A percentile compares a stretch with the other conserved stretches of the same genome.
phyloP scores from a whole-genome alignment of 1,139 yeast genomes.

The Geotrichum candidum region DNA sequence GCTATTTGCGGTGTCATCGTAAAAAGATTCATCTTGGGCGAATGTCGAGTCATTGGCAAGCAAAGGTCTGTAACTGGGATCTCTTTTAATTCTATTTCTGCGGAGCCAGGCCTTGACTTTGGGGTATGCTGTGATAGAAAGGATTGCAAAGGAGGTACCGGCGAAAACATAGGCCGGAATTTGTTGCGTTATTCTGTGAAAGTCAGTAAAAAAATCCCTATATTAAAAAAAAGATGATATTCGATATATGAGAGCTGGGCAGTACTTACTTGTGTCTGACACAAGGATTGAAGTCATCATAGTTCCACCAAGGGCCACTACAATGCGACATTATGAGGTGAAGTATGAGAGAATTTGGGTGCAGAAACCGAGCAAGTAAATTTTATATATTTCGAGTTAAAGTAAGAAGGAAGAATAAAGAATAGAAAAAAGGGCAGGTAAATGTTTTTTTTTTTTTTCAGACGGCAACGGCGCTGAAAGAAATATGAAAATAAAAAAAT shows the following conservation, averaged over 20 bases:
- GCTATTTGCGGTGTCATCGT: slow-evolving; percentile 7
- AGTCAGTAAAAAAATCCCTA: not conserved
- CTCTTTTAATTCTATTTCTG: slow-evolving; percentile 13
- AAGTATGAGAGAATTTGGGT: not conserved
- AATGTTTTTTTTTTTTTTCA: not conserved
- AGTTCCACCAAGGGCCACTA: slow-evolving; percentile 27
- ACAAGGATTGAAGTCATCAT: slow-evolving; percentile 29
- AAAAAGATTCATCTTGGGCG: slow-evolving; percentile 12
- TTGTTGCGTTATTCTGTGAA: slow-evolving; percentile 26
- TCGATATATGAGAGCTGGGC: not conserved
- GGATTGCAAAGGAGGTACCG: slow-evolving; percentile 20
- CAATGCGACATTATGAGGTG: slow-evolving; percentile 17
- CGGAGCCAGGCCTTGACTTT: slow-evolving; percentile 12
- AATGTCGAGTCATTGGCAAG: slow-evolving; percentile 18
- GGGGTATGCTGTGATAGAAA: slow-evolving; percentile 22
- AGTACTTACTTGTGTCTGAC: slow-evolving; percentile 28
- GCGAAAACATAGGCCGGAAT: slow-evolving; percentile 22
- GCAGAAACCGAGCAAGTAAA: not conserved
- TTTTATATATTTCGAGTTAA: not conserved
- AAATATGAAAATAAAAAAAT: not conserved
- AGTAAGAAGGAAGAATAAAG: not conserved
- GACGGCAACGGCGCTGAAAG: not conserved
- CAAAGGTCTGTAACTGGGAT: slow-evolving; percentile 26
- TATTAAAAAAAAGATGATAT: not conserved
- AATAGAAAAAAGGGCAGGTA: not conserved